Percentiles rank a stretch among this genome's conserved stretches.
Evolutionary conservation across 768 basidiomycete genomes (phyloP).

Genomic region (Lentinula boryana): DNA sequence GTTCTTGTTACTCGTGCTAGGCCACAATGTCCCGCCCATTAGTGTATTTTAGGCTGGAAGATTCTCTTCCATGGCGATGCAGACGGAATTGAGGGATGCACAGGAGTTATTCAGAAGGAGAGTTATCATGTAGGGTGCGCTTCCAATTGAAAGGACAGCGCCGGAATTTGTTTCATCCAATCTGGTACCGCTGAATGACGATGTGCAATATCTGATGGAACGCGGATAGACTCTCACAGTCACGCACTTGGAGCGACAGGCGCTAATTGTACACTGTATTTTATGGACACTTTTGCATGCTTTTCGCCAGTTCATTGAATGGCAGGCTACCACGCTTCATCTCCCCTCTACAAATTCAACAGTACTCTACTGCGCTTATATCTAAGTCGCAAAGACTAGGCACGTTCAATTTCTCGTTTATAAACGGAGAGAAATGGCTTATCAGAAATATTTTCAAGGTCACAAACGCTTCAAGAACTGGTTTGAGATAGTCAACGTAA

Average conservation of each 20-base stretch:
- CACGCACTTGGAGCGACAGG: too few relatives aligned
- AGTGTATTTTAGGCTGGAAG: too few relatives aligned
- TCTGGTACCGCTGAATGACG: too few relatives aligned
- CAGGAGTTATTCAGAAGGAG: too few relatives aligned
- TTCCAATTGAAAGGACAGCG: too few relatives aligned
- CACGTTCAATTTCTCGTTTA: background rate
- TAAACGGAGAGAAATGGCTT: background rate
- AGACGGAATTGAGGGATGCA: too few relatives aligned
- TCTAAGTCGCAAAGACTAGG: background rate
- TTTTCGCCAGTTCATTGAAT: background rate
- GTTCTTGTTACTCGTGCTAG: background rate
- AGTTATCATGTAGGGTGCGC: too few relatives aligned
- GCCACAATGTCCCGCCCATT: background rate
- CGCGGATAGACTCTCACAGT: too few relatives aligned
- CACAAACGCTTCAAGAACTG: background rate
- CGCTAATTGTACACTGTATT: background rate
- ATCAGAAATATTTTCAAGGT: background rate
- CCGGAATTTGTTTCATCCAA: too few relatives aligned
- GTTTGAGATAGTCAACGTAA: background rate
- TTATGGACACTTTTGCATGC: background rate
- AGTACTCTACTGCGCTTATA: background rate
- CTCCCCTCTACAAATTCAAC: background rate
- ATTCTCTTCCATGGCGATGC: too few relatives aligned
- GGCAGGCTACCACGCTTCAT: background rate
- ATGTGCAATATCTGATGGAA: too few relatives aligned